Conservation (phyloP, 2,329 filamentous ascomycete species). For the Trichoderma aggressivum region DNA sequence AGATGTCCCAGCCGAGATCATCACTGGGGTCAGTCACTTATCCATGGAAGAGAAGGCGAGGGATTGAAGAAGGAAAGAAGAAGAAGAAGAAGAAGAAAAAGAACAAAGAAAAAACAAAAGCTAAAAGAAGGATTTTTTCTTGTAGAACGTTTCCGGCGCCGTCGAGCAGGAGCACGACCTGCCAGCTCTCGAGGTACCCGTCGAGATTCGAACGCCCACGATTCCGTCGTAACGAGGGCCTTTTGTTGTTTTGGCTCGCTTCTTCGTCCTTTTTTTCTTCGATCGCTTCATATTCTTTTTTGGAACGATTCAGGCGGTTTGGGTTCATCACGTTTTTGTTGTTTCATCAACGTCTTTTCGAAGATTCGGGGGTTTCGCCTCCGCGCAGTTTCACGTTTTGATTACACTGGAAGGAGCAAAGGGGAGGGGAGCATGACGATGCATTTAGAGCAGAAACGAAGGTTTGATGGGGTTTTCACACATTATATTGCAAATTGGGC, state of each 20-base stretch:
- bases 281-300: not conserved
- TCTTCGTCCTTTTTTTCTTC: not conserved
- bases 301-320: not conserved
- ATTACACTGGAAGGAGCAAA: not conserved
- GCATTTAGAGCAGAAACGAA: not conserved
- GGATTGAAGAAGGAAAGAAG: conserved; percentile 18
- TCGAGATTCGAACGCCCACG: conserved; percentile 28
- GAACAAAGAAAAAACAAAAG: conserved; percentile 19
- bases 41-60: conserved; percentile 41
- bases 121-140: conserved; percentile 26
- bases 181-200: conserved; percentile 25
- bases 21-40: conserved; percentile 57
- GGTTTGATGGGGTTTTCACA: not conserved
- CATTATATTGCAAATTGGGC: conserved; percentile 18
- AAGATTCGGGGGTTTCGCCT: not conserved
- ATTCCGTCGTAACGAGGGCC: not conserved
- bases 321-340: not conserved
- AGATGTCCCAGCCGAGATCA: conserved; percentile 54
- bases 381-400: not conserved
- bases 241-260: not conserved
- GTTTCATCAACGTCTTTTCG: not conserved
- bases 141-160: conserved; percentile 20
- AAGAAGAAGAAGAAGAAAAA: not conserved
- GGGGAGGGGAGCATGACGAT: not conserved
- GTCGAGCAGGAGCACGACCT: conserved; percentile 8